Conservation (phyloP, 257 asterid genomes). For the Solanum gracilifrons region DNA sequence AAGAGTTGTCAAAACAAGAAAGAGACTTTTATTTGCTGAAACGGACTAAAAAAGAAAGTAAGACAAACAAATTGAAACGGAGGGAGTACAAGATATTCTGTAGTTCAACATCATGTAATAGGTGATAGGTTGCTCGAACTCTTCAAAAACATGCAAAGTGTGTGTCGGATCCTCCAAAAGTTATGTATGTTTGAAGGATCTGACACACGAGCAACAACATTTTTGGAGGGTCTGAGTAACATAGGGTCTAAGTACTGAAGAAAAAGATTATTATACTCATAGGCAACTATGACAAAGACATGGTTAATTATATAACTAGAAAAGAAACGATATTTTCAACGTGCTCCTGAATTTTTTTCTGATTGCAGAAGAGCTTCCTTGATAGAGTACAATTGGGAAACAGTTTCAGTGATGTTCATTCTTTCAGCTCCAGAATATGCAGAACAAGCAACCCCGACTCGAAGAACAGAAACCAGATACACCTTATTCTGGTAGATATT, state of each 20-base stretch:
- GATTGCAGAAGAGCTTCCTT: background rate
- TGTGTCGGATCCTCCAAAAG: background rate
- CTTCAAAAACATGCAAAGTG: background rate
- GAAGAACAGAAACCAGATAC: constrained; percentile 16
- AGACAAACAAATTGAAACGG: background rate
- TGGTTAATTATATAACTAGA: background rate
- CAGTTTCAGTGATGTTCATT: constrained; percentile 19
- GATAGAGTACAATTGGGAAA: background rate
- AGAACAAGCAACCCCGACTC: constrained; percentile 22
- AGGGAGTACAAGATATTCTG: background rate
- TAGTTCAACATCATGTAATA: background rate
- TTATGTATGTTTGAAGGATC: background rate
- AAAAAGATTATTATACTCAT: background rate
- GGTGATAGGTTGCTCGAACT: too few relatives aligned
- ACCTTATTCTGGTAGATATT: background rate
- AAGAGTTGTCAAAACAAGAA: background rate
- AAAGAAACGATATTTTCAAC: background rate
- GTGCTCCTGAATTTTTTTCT: background rate
- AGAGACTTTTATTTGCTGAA: background rate
- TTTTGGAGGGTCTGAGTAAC: background rate
- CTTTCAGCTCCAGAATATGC: constrained; percentile 12
- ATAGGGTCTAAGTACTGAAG: background rate
- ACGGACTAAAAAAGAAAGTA: background rate
- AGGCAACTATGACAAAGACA: background rate
- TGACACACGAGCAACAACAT: background rate